Base-by-base conservation (phyloP, 495 filamentous ascomycete genomes). In the Bacidia rubella region DNA sequence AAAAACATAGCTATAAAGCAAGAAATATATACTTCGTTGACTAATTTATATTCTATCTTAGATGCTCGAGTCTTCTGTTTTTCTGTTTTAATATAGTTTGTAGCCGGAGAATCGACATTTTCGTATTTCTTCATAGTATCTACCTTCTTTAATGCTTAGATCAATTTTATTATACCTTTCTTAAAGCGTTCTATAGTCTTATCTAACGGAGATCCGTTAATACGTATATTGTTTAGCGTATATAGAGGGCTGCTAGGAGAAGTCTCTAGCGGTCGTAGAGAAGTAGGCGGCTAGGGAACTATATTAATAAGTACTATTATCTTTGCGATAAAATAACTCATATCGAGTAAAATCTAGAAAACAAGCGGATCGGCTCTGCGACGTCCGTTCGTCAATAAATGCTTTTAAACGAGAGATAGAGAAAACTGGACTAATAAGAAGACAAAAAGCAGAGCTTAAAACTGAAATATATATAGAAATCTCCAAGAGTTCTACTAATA, bases 1-100 rank as follows among this genome's bases (percentile, higher is more conserved):
- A n/a, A n/a, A 25, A 53, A 53, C 40, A 23, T 53, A 45, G 40
- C 17, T 24, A 53, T n/a, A 45, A 0, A 53, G 17, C 1, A 44
- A 17, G 4, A n/a, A 45, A 53, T 23, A 53, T 53, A 53, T 24
- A 45, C 23, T 53, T 53, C 40, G 40, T 53, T 40, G 38, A 53
- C 50, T 25, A 54, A 35, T 48, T 54, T 54, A 48, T 54, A 54
- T 27, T 54, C 42, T 19, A 54, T 25, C 44, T 47, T 48, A 15
- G 43, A 54, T 26, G 52, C 52, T 47, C 27, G 44, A 35, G 48
- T 39, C 23, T 24, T 27, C 41, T 21, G 42, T 24, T 54, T 39
- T 12, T 39, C 43, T 21, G 52, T 25, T 54, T 54, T 22, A 48
- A 54, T 26, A 35, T 48, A 27, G 26, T 54, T 39, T 20, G 52